These are phyloP conservation scores for Podospora conica DNA, from an alignment of 495 filamentous ascomycete species.

Conservation along the genomic window DNA sequence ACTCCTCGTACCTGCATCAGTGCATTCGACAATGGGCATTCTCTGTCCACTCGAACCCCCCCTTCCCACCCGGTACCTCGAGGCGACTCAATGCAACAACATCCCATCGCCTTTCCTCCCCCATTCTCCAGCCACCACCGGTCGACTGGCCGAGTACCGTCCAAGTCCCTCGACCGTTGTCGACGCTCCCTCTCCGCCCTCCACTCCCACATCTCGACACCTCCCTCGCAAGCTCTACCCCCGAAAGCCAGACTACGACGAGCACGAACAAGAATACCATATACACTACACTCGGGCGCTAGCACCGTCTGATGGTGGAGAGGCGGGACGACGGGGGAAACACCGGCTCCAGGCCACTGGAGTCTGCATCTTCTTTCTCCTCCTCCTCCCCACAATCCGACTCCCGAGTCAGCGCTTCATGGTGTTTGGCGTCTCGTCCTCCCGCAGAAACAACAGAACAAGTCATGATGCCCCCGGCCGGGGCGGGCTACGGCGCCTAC, in stretches of 20 bases:
- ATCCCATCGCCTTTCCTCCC: background rate
- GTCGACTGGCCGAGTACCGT: background rate
- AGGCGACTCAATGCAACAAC: conserved; percentile 11
- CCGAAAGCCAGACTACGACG: background rate
- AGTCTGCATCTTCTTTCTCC: background rate
- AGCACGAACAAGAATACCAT: background rate
- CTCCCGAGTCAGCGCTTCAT: conserved; percentile 22
- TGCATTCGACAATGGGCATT: background rate
- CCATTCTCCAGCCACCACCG: background rate
- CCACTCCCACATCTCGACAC: background rate
- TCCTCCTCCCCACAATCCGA: background rate
- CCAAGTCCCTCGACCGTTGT: conserved; percentile 8
- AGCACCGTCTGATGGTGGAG: background rate
- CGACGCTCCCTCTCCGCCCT: background rate
- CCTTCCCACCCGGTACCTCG: conserved; percentile 7
- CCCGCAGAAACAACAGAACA: conserved; percentile 12
- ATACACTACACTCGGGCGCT: too few relatives aligned
- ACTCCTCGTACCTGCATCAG: conserved; percentile 12
- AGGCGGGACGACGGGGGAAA: background rate
- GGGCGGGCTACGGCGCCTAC: conserved; percentile 1
- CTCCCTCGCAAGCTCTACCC: background rate
- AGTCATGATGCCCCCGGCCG: background rate
- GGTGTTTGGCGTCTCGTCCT: conserved; percentile 1
- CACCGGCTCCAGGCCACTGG: background rate
- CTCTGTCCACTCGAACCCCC: background rate